Conservation (phyloP, 371 early-diverging fungal species). For the Vairimorpha ceranae region DNA sequence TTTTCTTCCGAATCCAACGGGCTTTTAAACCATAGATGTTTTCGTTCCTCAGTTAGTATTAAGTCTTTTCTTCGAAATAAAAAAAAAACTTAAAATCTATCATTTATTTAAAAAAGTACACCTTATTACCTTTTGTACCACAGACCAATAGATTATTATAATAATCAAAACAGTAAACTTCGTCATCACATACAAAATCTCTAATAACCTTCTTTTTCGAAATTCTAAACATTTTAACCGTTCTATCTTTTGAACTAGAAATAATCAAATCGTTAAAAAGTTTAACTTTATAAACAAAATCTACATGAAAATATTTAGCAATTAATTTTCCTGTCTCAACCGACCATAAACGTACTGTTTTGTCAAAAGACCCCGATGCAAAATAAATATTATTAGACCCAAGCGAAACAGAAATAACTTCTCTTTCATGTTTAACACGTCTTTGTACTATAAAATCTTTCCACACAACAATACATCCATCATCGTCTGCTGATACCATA, state of each 20-base stretch:
- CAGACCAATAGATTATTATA: constrained; percentile 53
- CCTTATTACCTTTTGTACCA: constrained; percentile 58
- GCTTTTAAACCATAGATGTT: no score
- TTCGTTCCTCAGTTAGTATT: no score
- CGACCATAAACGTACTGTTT: constrained; percentile 83
- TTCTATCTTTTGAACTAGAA: constrained; percentile 78
- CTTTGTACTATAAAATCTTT: constrained; percentile 71
- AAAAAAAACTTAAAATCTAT: no score
- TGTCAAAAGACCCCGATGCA: constrained; percentile 91
- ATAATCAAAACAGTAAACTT: constrained; percentile 61
- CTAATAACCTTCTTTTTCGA: constrained; percentile 56
- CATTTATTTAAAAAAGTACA: constrained; percentile 59
- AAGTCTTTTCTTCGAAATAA: no score
- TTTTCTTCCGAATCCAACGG: no score
- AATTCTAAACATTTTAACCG: constrained; percentile 82
- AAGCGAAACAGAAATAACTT: constrained; percentile 82
- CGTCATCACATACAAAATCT: constrained; percentile 62
- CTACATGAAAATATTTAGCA: constrained; percentile 76
- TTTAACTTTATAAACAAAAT: constrained; percentile 80
- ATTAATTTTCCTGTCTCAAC: constrained; percentile 71
- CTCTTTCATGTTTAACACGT: constrained; percentile 85
- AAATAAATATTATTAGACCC: constrained; percentile 80
- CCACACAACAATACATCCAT: constrained; percentile 67
- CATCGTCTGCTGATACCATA: constrained; percentile 56
- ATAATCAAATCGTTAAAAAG: constrained; percentile 68